Conservation (phyloP, 2,329 filamentous ascomycete species). For the Diaporthe sp. region DNA sequence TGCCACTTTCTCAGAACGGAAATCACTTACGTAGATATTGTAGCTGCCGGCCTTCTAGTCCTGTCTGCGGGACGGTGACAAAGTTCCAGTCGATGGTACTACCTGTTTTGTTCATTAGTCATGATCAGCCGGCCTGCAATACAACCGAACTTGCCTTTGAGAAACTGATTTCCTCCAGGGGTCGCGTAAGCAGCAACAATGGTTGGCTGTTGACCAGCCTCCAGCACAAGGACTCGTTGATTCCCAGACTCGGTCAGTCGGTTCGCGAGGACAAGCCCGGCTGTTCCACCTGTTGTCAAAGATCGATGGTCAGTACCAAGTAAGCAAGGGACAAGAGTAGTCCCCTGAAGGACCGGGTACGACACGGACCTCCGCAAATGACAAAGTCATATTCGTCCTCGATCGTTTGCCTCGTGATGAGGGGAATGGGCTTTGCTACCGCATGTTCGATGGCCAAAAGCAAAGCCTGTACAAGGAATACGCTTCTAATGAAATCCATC, state of each 20-base stretch:
- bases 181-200: slow-evolving; percentile 43
- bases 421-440: background rate
- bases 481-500: background rate
- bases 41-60: slow-evolving; percentile 48
- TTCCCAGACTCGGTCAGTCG: slow-evolving; percentile 43
- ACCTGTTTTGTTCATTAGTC: background rate
- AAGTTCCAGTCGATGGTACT: slow-evolving; percentile 45
- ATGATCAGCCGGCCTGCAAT: background rate
- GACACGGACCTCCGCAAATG: slow-evolving; percentile 12
- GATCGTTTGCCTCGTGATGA: background rate
- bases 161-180: slow-evolving; percentile 45
- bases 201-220: slow-evolving; percentile 43
- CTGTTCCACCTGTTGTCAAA: slow-evolving; percentile 40
- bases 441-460: background rate
- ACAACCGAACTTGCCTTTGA: slow-evolving; percentile 34
- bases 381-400: slow-evolving; percentile 18
- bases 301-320: background rate
- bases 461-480: background rate
- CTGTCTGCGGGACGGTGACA: slow-evolving; percentile 42
- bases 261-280: slow-evolving; percentile 45
- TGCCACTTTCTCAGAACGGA: background rate
- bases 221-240: slow-evolving; percentile 44
- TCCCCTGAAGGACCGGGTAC: background rate
- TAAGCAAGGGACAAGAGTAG: background rate
- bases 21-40: slow-evolving; percentile 45